These are phyloP conservation scores for Penicillium sp. DNA, from an alignment of 2,329 filamentous ascomycete genomes.

Conservation along the genomic window DNA sequence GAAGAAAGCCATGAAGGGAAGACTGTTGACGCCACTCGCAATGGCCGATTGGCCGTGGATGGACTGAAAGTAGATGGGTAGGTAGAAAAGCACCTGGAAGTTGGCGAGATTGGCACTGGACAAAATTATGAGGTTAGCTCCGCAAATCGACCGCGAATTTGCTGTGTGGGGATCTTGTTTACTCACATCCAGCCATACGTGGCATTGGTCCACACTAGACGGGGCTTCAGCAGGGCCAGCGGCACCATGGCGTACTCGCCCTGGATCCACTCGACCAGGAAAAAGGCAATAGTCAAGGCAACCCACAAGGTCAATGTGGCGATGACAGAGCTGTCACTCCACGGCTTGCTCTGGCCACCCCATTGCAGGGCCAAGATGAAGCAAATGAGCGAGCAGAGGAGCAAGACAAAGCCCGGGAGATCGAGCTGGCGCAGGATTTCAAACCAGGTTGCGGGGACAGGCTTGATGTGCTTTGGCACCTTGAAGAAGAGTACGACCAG, in stretches of 20 bases:
- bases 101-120: slow-evolving; percentile 8
- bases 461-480: slow-evolving; percentile 22
- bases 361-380: slow-evolving; percentile 25
- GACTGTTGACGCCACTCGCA: slow-evolving; percentile 19
- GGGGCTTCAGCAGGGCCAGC: neutral
- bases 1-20: slow-evolving; percentile 23
- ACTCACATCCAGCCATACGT: neutral
- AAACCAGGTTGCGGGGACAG: slow-evolving; percentile 24
- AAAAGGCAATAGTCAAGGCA: slow-evolving; percentile 45
- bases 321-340: slow-evolving; percentile 23
- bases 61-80: slow-evolving; percentile 26
- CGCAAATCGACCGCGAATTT: too few relatives aligned
- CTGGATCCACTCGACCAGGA: slow-evolving; percentile 52
- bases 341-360: slow-evolving; percentile 22
- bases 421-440: slow-evolving; percentile 43
- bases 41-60: slow-evolving; percentile 18
- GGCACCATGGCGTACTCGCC: neutral
- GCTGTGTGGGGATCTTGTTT: neutral
- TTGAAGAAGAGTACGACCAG: slow-evolving; percentile 36
- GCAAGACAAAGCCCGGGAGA: slow-evolving; percentile 34
- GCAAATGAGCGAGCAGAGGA: slow-evolving; percentile 26
- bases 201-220: neutral
- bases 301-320: slow-evolving; percentile 21
- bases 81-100: slow-evolving; percentile 16
- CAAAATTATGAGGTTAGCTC: slow-evolving; percentile 1